Conservation (phyloP, 345 rosid species). For the Bruguiera sexangula region DNA sequence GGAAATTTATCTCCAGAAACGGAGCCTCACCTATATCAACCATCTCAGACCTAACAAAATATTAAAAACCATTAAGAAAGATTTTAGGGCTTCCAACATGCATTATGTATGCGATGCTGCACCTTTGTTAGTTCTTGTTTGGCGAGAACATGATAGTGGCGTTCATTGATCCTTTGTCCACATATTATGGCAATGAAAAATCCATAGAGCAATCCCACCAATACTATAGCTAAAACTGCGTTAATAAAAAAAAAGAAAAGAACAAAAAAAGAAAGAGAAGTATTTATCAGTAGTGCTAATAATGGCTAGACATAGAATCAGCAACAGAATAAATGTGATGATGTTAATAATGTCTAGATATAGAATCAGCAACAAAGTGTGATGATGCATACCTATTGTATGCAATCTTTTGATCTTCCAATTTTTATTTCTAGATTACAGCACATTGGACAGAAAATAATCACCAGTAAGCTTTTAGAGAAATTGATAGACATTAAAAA, state of each 20-base stretch:
- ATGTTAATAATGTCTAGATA: neutral
- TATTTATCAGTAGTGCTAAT: neutral
- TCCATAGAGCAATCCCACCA: constrained; percentile 97
- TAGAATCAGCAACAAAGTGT: neutral
- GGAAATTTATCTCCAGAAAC: too few species aligned
- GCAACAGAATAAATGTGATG: neutral
- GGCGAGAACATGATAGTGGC: constrained; percentile 96
- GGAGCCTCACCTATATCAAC: too few species aligned
- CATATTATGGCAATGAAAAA: constrained; percentile 98
- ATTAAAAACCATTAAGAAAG: neutral
- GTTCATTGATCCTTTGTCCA: constrained; percentile 95
- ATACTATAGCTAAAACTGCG: constrained; percentile 85
- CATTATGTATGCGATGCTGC: constrained; percentile 5
- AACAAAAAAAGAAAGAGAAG: neutral
- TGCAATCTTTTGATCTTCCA: neutral
- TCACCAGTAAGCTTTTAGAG: neutral
- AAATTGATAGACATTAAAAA: neutral
- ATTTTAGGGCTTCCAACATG: constrained; percentile 3
- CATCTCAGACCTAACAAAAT: too few species aligned
- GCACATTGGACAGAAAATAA: neutral
- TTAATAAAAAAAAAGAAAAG: constrained; percentile 1
- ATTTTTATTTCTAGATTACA: neutral
- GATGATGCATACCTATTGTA: neutral
- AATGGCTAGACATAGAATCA: neutral
- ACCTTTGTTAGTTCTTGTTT: constrained; percentile 99